Evolutionary conservation across 2,329 filamentous ascomycete genomes (phyloP), one percentile per base, ranked within the genome.

Genomic region (Byssochlamys sp.): DNA sequence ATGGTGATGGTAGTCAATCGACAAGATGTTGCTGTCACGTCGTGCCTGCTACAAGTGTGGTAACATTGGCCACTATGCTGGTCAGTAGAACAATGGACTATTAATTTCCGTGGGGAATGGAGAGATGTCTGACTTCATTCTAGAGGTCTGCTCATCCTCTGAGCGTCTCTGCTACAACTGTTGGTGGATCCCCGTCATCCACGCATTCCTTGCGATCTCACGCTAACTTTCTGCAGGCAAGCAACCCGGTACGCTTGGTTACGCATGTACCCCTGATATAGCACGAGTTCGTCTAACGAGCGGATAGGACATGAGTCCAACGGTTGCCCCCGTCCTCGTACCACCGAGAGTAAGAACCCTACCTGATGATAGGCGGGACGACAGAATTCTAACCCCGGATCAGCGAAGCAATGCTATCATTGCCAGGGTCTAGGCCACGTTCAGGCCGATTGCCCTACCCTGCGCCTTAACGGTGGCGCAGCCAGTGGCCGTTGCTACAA

Each of bases 91-190:
- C 55, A 19, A 72, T 79, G 78, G 73, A 80, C 19, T 19, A 19
- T 76, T 71, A 77, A 76, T 3, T 67, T 77, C 79, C 64, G 75
- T 51, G 49, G 24, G 12, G 78, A 78, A 80, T 69, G 19, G 27
- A 25, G 39, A 53, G 29, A 51, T 81, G 81, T 69, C 79, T 81
- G 72, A 66, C 76, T 61, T 63, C 52, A 59, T 80, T 31, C 80
- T 72, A 83, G 91, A 97, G 83, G 91, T 96, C 67, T 99, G 94
- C 88, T 94, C 92, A 61, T 96, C 92, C 60, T 89, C 91, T 60
- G 92, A 99, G 83, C 90, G 94, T 72, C 88, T 99, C 71, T 99
- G 94, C 87, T 99, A 99, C 81, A 99, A 99, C 83, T 99, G 94
- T 91, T 81, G 75, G 87, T 78, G 62, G 57, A 58, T 50, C 56